Conservation (phyloP, 2,329 filamentous ascomycete species). For the Tolypocladium album region DNA sequence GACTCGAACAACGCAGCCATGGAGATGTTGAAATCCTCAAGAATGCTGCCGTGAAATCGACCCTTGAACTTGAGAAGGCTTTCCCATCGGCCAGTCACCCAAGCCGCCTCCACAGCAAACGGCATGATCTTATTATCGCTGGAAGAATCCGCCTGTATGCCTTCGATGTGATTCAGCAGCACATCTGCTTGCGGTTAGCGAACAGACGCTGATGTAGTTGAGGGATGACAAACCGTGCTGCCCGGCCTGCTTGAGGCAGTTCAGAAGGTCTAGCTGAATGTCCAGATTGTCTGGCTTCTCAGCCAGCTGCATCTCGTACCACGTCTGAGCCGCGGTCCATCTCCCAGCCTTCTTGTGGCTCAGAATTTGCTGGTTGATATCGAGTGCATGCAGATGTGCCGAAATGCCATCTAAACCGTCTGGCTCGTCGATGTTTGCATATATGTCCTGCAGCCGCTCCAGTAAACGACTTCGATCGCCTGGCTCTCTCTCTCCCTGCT, state of each 20-base stretch:
- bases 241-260: constrained; percentile 87
- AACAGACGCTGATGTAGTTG: not conserved
- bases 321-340: constrained; percentile 91
- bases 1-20: constrained; percentile 51
- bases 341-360: constrained; percentile 87
- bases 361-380: constrained; percentile 85
- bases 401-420: constrained; percentile 95
- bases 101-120: constrained; percentile 83
- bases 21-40: constrained; percentile 68
- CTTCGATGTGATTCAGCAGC: constrained; percentile 76
- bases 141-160: constrained; percentile 46
- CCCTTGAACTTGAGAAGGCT: constrained; percentile 58
- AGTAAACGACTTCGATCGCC: constrained; percentile 56
- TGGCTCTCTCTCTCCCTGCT: constrained; percentile 31
- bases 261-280: constrained; percentile 72
- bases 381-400: constrained; percentile 72
- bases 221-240: constrained; percentile 59
- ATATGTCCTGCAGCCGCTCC: constrained; percentile 80
- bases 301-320: constrained; percentile 87
- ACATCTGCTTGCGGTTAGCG: constrained; percentile 47
- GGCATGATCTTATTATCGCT: constrained; percentile 58
- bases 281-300: constrained; percentile 68
- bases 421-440: constrained; percentile 94
- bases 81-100: constrained; percentile 77
- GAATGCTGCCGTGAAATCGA: constrained; percentile 36